phyloP scores from a whole-genome alignment of 768 basidiomycete species.

The Cystobasidium tubakii region DNA sequence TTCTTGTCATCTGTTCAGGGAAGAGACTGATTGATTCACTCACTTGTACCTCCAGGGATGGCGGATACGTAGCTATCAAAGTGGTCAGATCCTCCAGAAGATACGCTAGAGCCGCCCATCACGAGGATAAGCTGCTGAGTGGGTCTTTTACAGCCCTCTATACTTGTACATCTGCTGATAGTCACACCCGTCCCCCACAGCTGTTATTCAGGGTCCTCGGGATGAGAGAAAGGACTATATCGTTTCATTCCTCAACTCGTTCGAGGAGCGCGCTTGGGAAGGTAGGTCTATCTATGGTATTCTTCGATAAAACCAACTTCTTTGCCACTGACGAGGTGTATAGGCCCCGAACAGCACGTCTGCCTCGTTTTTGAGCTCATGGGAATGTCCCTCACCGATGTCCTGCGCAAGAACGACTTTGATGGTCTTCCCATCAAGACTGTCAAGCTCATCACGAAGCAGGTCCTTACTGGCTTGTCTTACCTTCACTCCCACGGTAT shows the following conservation, averaged over 20 bases:
- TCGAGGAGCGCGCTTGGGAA: slow-evolving; percentile 1
- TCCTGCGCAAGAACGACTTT: slow-evolving; percentile 25
- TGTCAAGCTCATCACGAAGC: slow-evolving; percentile 59
- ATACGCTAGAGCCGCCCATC: slow-evolving; percentile 17
- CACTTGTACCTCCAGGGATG: neutral
- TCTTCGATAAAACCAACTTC: too few relatives aligned
- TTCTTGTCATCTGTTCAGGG: neutral
- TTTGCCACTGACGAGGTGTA: too few relatives aligned
- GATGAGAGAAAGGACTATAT: slow-evolving; percentile 22
- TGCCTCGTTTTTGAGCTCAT: slow-evolving; percentile 34
- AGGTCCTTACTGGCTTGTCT: slow-evolving; percentile 76
- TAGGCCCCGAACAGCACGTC: neutral
- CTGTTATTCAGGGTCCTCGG: slow-evolving; percentile 26
- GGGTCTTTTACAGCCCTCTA: neutral
- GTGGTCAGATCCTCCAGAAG: slow-evolving; percentile 7
- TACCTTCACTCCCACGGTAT: slow-evolving; percentile 96
- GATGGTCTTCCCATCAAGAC: slow-evolving; percentile 26
- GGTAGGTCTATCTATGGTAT: slow-evolving; percentile 5
- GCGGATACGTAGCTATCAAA: slow-evolving; percentile 23
- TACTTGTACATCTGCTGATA: neutral
- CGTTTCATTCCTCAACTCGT: slow-evolving; percentile 21
- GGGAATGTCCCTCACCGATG: slow-evolving; percentile 34
- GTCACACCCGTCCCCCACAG: neutral
- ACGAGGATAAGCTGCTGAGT: slow-evolving; percentile 34
- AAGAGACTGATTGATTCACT: neutral